phyloP scores from a whole-genome alignment of 2,329 filamentous ascomycete genomes.

The Fusarium mundagurra region DNA sequence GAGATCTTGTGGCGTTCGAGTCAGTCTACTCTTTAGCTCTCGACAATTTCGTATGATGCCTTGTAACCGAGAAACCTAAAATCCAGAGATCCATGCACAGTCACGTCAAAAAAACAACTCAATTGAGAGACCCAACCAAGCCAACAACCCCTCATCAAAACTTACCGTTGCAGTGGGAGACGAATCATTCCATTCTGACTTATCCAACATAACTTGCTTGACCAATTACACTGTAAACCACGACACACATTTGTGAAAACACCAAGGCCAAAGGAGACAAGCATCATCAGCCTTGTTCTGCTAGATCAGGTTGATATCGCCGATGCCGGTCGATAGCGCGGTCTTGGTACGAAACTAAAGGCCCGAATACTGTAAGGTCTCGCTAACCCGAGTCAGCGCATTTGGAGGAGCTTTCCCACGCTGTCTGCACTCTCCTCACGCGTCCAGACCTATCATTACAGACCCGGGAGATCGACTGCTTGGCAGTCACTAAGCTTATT shows the following conservation, averaged over 20 bases:
- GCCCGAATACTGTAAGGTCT: slow-evolving; percentile 19
- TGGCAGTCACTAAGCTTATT: slow-evolving; percentile 20
- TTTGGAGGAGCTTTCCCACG: background rate
- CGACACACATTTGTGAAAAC: background rate
- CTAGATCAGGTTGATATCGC: slow-evolving; percentile 4
- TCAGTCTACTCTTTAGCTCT: slow-evolving; percentile 11
- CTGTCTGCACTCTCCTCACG: background rate
- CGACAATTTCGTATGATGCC: background rate
- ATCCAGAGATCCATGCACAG: background rate
- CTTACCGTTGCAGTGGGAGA: background rate
- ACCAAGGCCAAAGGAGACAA: background rate
- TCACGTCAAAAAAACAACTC: background rate
- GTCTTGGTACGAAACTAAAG: slow-evolving; percentile 7
- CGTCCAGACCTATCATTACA: background rate
- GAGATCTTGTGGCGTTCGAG: slow-evolving; percentile 7
- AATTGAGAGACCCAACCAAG: background rate
- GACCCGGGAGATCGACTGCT: slow-evolving; percentile 23
- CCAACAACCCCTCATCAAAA: background rate
- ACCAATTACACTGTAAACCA: background rate
- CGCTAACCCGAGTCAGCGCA: background rate
- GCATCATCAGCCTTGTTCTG: slow-evolving; percentile 7
- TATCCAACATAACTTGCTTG: background rate
- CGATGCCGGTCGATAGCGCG: slow-evolving; percentile 25
- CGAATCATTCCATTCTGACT: background rate
- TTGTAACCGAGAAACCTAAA: background rate